Evolutionary conservation across 2,329 filamentous ascomycete species (phyloP), one percentile per base, ranked within the genome.

Genomic region (Penicillium sp.): DNA sequence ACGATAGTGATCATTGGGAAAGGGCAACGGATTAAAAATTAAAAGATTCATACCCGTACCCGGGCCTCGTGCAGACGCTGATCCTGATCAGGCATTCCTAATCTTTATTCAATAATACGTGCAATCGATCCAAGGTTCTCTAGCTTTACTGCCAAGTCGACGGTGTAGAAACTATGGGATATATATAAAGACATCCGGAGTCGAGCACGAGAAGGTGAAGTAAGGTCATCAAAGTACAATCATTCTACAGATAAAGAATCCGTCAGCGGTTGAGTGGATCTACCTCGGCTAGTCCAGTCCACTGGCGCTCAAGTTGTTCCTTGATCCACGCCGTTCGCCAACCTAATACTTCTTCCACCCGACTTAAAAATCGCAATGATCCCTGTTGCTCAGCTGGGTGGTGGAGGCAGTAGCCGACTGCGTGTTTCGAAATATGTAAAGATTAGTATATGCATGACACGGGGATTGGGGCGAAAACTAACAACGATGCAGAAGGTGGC

Each of bases 241-340:
- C 10, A 31, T 13, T 13, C 3, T 31, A 13, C 11, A 13, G 19
- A 42, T 3, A 11, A 22, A 42, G 2, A 2, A n/a, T 11, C n/a
- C 10, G 9, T 42, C n/a, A 22, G 39, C 19, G 39, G 7, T 22
- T 13, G 11, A 42, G 19, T 42, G 10, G 21, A 46, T 53, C 52
- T 24, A 68, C 46, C 13, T 46, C 55, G 3, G 57, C 62, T 24
- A 74, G 53, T 51, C 73, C 69, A 3, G 51, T 44, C 71, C 71
- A 73, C 52, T 73, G 68, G 9, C 56, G 48, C 44, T 69, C 59
- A 22, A 74, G 53, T 35, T 68, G 68, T 4, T 55, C 54, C 14
- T 67, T 59, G n/a, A 73, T 72, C 67, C 67, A 69, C 14, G 60
- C 50, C 1, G 71, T 74, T 3, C 67, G 69, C 71, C 71, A 74